Evolutionary conservation across 371 early-diverging fungal genomes (phyloP).

Genomic region (Zychaea mexicana): DNA sequence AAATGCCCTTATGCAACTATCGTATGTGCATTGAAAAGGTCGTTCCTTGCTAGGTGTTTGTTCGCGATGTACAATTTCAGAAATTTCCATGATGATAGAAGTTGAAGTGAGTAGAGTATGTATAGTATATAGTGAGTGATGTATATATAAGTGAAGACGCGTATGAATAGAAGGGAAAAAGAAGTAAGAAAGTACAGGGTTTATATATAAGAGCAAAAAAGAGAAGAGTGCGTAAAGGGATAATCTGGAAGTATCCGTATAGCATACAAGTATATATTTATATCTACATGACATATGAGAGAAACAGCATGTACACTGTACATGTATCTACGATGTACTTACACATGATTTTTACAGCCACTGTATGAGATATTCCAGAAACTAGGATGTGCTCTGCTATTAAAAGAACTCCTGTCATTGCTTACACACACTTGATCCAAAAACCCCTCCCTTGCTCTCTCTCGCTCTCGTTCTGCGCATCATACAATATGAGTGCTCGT

Average conservation of each 20-base stretch:
- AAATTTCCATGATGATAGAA: conserved; percentile 66
- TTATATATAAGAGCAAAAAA: not conserved
- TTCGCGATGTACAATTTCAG: conserved; percentile 66
- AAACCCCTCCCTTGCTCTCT: not conserved
- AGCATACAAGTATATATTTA: not conserved
- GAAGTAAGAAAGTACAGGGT: not conserved
- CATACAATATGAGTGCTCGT: not conserved
- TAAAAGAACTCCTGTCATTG: conserved; percentile 1
- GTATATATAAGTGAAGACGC: not conserved
- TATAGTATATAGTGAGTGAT: not conserved
- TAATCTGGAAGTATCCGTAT: not conserved
- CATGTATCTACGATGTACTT: not conserved
- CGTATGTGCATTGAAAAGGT: conserved; percentile 67
- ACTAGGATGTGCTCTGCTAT: not conserved
- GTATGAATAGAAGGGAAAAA: not conserved
- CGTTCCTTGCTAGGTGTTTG: conserved; percentile 36
- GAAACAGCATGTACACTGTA: too few relatives aligned
- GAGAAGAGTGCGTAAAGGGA: not conserved
- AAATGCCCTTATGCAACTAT: conserved; percentile 68
- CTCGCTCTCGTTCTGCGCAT: not conserved
- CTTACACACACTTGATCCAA: not conserved
- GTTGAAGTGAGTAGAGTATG: too few relatives aligned
- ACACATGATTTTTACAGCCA: not conserved
- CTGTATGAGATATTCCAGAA: not conserved
- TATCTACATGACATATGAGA: not conserved